Evolutionary conservation across 2,329 filamentous ascomycete genomes (phyloP).

Genomic region (Elsinoe perseae): DNA sequence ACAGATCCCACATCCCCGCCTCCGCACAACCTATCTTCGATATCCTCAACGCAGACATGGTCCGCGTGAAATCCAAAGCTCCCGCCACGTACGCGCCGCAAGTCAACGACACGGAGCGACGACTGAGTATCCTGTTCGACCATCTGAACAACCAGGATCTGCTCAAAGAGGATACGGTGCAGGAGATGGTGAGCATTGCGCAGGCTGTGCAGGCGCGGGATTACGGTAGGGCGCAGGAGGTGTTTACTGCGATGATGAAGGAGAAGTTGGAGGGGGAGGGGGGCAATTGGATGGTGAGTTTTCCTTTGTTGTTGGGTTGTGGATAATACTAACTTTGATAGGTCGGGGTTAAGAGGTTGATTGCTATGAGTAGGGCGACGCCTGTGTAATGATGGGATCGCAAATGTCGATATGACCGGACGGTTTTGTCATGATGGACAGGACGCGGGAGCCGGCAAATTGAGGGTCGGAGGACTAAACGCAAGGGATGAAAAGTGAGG

Average conservation of each 20-base stretch:
- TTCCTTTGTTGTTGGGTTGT: conserved; percentile 17
- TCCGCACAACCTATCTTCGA: conserved; percentile 72
- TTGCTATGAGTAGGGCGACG: conserved; percentile 34
- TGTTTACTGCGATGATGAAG: conserved; percentile 42
- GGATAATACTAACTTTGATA: conserved; percentile 2
- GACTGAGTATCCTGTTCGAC: conserved; percentile 88
- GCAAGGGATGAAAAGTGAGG: background rate
- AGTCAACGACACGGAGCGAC: conserved; percentile 89
- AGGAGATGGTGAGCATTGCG: conserved; percentile 53
- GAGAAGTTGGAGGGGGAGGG: conserved; percentile 41
- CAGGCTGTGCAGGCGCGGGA: conserved; percentile 34
- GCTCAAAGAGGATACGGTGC: conserved; percentile 69
- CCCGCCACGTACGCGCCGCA: conserved; percentile 80
- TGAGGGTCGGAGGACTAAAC: background rate
- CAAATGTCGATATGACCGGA: background rate
- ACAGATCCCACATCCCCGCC: conserved; percentile 79
- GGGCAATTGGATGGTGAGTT: conserved; percentile 45
- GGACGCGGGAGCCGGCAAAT: too few species aligned
- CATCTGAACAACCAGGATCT: conserved; percentile 94
- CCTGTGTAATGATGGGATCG: conserved; percentile 15
- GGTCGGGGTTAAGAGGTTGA: conserved; percentile 31
- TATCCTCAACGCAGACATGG: conserved; percentile 74
- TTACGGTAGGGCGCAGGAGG: conserved; percentile 38
- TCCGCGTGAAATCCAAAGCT: conserved; percentile 76
- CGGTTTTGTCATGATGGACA: background rate